Evolutionary conservation across 805 yeast species (phyloP), one percentile per base, ranked within the genome.

Genomic region (Candida tammaniensis): DNA sequence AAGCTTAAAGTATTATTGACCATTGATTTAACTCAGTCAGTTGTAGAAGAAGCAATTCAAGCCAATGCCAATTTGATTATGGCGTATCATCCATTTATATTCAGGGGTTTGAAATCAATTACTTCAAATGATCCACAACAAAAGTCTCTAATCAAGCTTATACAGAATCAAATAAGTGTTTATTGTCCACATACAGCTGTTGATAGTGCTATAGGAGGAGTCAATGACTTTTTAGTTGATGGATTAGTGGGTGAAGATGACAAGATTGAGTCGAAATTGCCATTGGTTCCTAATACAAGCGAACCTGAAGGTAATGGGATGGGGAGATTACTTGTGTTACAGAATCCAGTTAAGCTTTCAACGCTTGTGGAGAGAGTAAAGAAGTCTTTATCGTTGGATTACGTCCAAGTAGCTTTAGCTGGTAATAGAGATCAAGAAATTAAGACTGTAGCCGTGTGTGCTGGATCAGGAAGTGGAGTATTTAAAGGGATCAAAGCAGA

Each of bases 151-250:
- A 56, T 91, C 24, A 72, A 74, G 35, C 69, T 93, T 48, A 80
- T 87, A 33, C 80, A 79, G 44, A 72, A 79, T 39, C 84, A 86
- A n/a, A 75, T 93, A 37, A 76, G 88, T 31, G 98, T 93, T 1
- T 93, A 93, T 56, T 82, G 82, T 36, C 98, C 99, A 17, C 99
- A 93, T 54, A 91, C 98, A 1, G 88, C 98, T 0, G 84, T 93
- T 3, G 98, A 93, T 59, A 91, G 97, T 16, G 93, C 93, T 7
- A 58, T 60, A 9, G 84, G 82, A n/a, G 98, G 98, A 15, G 96
- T 93, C 42, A 93, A 93, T 47, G 98, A 88, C 55, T 93, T 95
- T 83, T 68, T 93, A 26, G 83, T 76, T 1, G 77, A 74, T 24
- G 85, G 86, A 2, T 11, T 17, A 4, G 59, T 82, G 5, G 51